These are phyloP conservation scores for Amphicarpaea edgeworthii DNA, from an alignment of 306 rosid species.

Conservation along the genomic window DNA sequence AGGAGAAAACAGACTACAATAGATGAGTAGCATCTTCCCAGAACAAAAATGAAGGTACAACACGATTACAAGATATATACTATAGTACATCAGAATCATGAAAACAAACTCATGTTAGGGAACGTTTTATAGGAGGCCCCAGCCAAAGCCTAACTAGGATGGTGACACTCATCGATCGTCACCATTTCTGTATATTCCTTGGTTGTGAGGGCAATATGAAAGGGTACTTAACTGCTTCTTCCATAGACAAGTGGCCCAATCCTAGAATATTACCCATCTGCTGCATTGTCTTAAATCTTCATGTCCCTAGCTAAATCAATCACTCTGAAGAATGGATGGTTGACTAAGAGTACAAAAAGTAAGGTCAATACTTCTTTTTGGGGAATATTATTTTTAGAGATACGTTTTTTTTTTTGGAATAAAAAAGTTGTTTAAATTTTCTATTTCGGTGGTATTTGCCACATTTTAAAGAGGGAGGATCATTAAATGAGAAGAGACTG, in stretches of 20 bases:
- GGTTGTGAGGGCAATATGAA: background rate
- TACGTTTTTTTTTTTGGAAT: too few relatives aligned
- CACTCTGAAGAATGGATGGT: background rate
- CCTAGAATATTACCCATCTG: background rate
- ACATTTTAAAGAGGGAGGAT: too few relatives aligned
- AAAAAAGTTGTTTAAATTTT: too few relatives aligned
- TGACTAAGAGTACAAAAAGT: background rate
- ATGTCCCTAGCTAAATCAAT: background rate
- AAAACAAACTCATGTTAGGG: background rate
- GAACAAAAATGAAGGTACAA: background rate
- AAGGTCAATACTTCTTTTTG: too few relatives aligned
- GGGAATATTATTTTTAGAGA: too few relatives aligned
- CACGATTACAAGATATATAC: background rate
- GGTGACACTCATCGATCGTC: background rate
- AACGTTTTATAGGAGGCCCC: background rate
- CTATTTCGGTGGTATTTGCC: too few relatives aligned
- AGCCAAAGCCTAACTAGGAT: background rate
- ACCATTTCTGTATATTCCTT: background rate
- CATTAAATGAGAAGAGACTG: too few relatives aligned
- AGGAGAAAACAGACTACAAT: background rate
- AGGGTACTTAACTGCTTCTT: background rate
- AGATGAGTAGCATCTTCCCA: background rate
- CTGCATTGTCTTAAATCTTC: background rate
- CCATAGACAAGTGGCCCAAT: slow-evolving; percentile 2
- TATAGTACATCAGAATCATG: background rate